phyloP scores from a whole-genome alignment of 352 stramenopile species.

The Salisapilia sapeloensis region DNA sequence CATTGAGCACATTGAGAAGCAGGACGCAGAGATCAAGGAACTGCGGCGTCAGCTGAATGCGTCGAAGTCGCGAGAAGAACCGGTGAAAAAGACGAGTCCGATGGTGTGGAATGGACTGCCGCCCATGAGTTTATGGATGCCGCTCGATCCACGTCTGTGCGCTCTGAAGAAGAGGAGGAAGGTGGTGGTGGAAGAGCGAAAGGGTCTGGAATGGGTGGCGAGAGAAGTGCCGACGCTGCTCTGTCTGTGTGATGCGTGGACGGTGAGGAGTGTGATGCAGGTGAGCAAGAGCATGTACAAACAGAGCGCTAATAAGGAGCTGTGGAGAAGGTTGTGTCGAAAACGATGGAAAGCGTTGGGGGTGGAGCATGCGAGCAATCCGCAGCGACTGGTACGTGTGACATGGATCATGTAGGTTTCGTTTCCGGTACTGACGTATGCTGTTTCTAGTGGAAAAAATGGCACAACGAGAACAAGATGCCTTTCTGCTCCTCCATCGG shows the following conservation, averaged over 20 bases:
- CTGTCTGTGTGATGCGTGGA: constrained; percentile 32
- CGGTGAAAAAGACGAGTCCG: no score
- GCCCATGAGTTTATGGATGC: no score
- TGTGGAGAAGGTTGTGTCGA: constrained; percentile 17
- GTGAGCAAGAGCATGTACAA: constrained; percentile 12
- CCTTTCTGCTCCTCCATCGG: constrained; percentile 14
- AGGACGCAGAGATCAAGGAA: constrained; percentile 16
- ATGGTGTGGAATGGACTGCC: no score
- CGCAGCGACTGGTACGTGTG: background rate
- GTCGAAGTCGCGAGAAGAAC: constrained; percentile 4
- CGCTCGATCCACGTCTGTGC: no score
- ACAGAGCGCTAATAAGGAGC: constrained; percentile 5
- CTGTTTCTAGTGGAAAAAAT: constrained; percentile 11
- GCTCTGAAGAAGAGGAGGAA: no score
- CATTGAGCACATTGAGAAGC: constrained; percentile 37
- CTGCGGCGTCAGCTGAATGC: constrained; percentile 4
- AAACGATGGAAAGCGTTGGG: constrained; percentile 21
- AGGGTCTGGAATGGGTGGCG: constrained; percentile 17
- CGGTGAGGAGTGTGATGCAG: constrained; percentile 12
- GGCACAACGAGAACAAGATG: constrained; percentile 18
- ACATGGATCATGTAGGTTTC: constrained; percentile 2
- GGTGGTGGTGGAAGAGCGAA: no score
- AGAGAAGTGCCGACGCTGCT: constrained; percentile 24
- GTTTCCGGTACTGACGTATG: constrained; percentile 1
- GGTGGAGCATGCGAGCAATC: constrained; percentile 1